Evolutionary conservation across 176 grass and related monocot genomes (phyloP).

Genomic region (Avena sativa): DNA sequence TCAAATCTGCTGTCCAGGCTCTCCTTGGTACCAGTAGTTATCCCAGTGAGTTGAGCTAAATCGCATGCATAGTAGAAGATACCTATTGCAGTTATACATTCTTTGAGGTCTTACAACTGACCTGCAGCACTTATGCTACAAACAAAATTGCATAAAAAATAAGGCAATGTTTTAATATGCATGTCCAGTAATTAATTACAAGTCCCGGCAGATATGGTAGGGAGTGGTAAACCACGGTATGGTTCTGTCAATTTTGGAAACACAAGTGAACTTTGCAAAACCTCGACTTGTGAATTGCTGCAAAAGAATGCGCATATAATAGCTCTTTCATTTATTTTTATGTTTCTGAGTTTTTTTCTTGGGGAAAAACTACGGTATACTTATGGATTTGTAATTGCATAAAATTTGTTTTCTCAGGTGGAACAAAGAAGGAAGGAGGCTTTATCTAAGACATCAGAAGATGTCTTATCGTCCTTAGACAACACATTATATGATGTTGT

Average conservation of each 20-base stretch:
- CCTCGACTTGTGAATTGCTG: background rate
- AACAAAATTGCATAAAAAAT: background rate
- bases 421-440: slow-evolving; percentile 96
- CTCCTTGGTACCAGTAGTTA: background rate
- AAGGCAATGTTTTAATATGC: background rate
- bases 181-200: background rate
- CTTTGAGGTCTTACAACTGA: slow-evolving; percentile 5
- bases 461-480: slow-evolving; percentile 62
- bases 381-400: background rate
- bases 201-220: background rate
- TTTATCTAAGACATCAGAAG: slow-evolving; percentile 74
- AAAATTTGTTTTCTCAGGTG: slow-evolving; percentile 60
- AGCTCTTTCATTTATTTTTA: background rate
- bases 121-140: background rate
- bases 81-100: background rate
- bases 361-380: background rate
- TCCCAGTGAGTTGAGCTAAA: background rate
- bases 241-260: slow-evolving; percentile 3
- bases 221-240: background rate
- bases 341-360: background rate
- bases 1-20: background rate
- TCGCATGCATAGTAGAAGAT: slow-evolving; percentile 2
- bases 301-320: background rate
- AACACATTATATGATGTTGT: slow-evolving; percentile 79
- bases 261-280: slow-evolving; percentile 13